Evolutionary conservation across 768 basidiomycete species (phyloP).

Genomic region (Suillus subalutaceus): DNA sequence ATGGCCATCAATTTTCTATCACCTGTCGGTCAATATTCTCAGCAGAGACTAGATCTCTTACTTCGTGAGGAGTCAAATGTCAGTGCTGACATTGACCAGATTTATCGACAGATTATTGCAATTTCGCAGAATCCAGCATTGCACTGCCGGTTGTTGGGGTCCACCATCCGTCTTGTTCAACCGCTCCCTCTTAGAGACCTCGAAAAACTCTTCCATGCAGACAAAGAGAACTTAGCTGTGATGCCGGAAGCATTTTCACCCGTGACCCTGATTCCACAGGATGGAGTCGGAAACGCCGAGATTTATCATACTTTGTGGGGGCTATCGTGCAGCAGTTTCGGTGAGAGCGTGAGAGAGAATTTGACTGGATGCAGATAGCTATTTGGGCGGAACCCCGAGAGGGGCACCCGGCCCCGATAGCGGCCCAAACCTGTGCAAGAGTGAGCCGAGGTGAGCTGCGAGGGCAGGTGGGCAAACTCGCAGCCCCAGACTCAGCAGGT

Average conservation of each 20-base stretch:
- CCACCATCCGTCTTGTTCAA: not conserved
- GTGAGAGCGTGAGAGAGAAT: too few species aligned
- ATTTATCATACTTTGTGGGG: conserved; percentile 1
- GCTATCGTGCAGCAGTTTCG: too few species aligned
- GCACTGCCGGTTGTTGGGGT: not conserved
- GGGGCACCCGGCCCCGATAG: too few species aligned
- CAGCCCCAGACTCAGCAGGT: too few species aligned
- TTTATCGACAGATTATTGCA: not conserved
- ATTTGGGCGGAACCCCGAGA: too few species aligned
- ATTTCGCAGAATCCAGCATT: not conserved
- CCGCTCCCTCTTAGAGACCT: not conserved
- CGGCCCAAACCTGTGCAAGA: too few species aligned
- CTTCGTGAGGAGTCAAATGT: not conserved
- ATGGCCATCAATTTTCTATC: conserved; percentile 20
- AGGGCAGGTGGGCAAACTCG: too few species aligned
- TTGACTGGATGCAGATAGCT: too few species aligned
- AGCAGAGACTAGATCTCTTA: conserved; percentile 1
- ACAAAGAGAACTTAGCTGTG: not conserved
- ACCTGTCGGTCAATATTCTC: not conserved
- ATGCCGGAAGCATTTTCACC: not conserved
- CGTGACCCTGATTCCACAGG: not conserved
- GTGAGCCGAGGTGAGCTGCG: too few species aligned
- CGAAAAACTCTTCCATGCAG: not conserved
- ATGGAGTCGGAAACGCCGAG: not conserved
- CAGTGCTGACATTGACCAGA: too few species aligned